These are phyloP conservation scores for Phytophthora cryptogea DNA, from an alignment of 352 stramenopile species.

Conservation along the genomic window DNA sequence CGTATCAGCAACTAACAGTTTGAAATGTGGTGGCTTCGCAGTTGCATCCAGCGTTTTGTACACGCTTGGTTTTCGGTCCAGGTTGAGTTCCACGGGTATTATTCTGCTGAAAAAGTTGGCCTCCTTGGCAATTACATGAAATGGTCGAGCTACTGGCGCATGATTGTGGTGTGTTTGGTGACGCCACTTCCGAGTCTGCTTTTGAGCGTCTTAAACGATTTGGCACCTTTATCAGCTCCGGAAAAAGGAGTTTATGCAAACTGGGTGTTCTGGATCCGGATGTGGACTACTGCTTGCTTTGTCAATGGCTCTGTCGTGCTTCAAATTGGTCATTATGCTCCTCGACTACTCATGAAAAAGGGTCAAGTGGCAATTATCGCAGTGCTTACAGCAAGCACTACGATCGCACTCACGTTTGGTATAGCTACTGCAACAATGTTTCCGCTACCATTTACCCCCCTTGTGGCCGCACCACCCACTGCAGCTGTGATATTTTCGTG, in stretches of 20 bases:
- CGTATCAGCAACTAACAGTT: not conserved
- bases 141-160: not conserved
- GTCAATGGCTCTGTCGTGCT: constrained; percentile 4
- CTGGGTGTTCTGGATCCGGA: constrained; percentile 13
- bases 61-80: constrained; percentile 3
- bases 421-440: constrained; percentile 10
- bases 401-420: constrained; percentile 9
- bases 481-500: constrained; percentile 16
- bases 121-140: constrained; percentile 11
- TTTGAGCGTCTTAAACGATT: constrained; percentile 11
- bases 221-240: constrained; percentile 5
- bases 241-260: constrained; percentile 9
- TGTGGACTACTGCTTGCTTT: constrained; percentile 4
- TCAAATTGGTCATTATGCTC: constrained; percentile 20
- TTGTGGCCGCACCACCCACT: constrained; percentile 16
- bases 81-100: constrained; percentile 35
- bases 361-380: constrained; percentile 13
- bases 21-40: not conserved
- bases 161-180: constrained; percentile 12
- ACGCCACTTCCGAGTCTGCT: constrained; percentile 20
- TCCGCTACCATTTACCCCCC: constrained; percentile 18
- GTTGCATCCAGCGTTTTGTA: not conserved
- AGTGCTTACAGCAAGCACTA: not conserved
- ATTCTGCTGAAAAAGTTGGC: constrained; percentile 27
- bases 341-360: constrained; percentile 9